phyloP scores from a whole-genome alignment of 768 basidiomycete species.

The Lentinula sp. region DNA sequence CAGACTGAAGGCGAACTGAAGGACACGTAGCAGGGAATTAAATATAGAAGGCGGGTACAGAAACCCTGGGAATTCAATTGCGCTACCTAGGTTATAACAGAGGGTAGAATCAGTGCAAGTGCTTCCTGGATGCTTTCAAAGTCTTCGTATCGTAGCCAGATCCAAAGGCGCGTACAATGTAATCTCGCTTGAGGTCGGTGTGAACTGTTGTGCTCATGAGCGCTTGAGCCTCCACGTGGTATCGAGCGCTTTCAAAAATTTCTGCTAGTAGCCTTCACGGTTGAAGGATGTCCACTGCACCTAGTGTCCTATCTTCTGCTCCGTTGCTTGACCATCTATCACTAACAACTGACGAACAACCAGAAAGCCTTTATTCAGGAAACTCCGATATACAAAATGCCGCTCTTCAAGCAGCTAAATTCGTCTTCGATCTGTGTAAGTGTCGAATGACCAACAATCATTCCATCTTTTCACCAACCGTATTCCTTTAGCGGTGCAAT shows the following conservation, averaged over 20 bases:
- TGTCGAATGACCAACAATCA: not conserved
- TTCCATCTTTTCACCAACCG: not conserved
- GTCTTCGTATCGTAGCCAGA: too few relatives aligned
- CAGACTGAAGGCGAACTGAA: not conserved
- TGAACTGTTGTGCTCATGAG: not conserved
- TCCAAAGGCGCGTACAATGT: too few relatives aligned
- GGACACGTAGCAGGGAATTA: slow-evolving; percentile 1
- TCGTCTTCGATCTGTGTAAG: slow-evolving; percentile 72
- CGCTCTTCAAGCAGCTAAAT: slow-evolving; percentile 66
- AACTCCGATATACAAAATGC: slow-evolving; percentile 46
- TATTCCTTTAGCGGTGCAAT: slow-evolving; percentile 28
- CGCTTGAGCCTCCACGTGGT: not conserved
- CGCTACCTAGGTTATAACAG: too few relatives aligned
- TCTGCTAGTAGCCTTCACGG: not conserved
- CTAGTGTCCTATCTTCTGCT: slow-evolving; percentile 9
- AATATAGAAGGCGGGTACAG: not conserved
- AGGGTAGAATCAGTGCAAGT: too few relatives aligned
- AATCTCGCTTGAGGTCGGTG: too few relatives aligned
- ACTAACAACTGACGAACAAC: slow-evolving; percentile 44
- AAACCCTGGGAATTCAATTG: not conserved
- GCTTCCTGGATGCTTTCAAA: too few relatives aligned
- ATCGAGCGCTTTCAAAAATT: not conserved
- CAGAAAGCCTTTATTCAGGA: slow-evolving; percentile 52
- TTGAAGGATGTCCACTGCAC: slow-evolving; percentile 5
- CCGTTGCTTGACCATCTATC: slow-evolving; percentile 45